These are phyloP conservation scores for Gossypium aridum DNA, from an alignment of 441 rosid genomes.

Conservation along the genomic window DNA sequence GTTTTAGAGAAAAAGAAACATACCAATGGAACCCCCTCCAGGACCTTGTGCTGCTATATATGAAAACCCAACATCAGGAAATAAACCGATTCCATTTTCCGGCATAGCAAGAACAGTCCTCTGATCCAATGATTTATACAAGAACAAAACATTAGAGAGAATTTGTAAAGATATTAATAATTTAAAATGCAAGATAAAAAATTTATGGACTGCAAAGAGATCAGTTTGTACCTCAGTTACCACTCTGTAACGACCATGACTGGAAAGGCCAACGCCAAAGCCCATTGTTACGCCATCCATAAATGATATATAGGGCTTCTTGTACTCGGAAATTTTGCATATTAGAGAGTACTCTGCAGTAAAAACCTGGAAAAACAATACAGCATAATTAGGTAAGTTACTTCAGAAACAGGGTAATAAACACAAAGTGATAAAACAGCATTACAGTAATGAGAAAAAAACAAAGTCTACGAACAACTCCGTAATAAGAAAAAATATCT, in stretches of 20 bases:
- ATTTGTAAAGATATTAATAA: not conserved
- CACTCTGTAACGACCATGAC: slow-evolving; percentile 82
- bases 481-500: not conserved
- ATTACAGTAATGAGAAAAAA: not conserved
- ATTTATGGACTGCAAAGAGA: slow-evolving; percentile 6
- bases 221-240: slow-evolving; percentile 66
- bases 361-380: slow-evolving; percentile 52
- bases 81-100: slow-evolving; percentile 92
- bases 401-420: not conserved
- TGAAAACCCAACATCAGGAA: slow-evolving; percentile 94
- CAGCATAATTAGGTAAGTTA: slow-evolving; percentile 7
- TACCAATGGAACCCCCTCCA: slow-evolving; percentile 91
- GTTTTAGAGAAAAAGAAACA: slow-evolving; percentile 8
- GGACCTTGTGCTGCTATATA: slow-evolving; percentile 79
- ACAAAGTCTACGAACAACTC: not conserved
- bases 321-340: slow-evolving; percentile 81
- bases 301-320: slow-evolving; percentile 76
- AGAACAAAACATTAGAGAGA: not conserved
- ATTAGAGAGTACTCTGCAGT: slow-evolving; percentile 81
- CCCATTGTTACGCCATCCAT: slow-evolving; percentile 99
- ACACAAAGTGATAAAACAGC: slow-evolving; percentile 2
- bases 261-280: slow-evolving; percentile 88
- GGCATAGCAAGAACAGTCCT: slow-evolving; percentile 93
- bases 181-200: not conserved
- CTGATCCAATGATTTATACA: slow-evolving; percentile 27